Percentiles rank a stretch among this genome's conserved stretches.
Conservation (phyloP, 202 grass and related monocot genomes). For the Digitaria exilis region DNA sequence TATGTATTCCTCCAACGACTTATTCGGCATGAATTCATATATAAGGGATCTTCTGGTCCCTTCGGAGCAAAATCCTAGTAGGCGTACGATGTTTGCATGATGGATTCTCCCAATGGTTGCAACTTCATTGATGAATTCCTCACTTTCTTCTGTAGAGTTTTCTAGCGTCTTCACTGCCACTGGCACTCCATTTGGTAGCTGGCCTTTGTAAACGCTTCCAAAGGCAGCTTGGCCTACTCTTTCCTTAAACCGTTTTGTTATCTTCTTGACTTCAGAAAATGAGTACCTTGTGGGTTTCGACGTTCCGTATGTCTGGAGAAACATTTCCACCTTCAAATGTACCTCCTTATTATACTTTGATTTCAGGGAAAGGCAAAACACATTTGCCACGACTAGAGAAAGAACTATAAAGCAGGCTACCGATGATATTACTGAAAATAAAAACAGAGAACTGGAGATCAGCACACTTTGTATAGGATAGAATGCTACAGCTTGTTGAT, state of each 20-base stretch:
- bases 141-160: constrained; percentile 40
- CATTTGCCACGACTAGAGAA: neutral
- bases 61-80: constrained; percentile 34
- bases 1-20: constrained; percentile 63
- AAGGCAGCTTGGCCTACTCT: constrained; percentile 59
- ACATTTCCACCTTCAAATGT: constrained; percentile 62
- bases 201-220: constrained; percentile 50
- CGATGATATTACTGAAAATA: constrained; percentile 19
- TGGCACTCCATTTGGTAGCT: constrained; percentile 43
- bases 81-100: constrained; percentile 57
- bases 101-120: constrained; percentile 76
- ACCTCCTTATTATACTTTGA: constrained; percentile 38
- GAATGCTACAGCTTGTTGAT: neutral
- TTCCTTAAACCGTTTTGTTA: constrained; percentile 49
- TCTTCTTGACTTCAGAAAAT: constrained; percentile 61
- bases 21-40: constrained; percentile 73
- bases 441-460: neutral
- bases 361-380: constrained; percentile 14
- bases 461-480: neutral
- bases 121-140: constrained; percentile 73
- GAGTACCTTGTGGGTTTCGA: constrained; percentile 50
- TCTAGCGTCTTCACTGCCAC: constrained; percentile 59
- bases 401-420: constrained; percentile 16
- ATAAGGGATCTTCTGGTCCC: constrained; percentile 40
- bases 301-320: constrained; percentile 48